Evolutionary conservation across 768 basidiomycete species (phyloP).

Genomic region (Crassisporium funariophilum): DNA sequence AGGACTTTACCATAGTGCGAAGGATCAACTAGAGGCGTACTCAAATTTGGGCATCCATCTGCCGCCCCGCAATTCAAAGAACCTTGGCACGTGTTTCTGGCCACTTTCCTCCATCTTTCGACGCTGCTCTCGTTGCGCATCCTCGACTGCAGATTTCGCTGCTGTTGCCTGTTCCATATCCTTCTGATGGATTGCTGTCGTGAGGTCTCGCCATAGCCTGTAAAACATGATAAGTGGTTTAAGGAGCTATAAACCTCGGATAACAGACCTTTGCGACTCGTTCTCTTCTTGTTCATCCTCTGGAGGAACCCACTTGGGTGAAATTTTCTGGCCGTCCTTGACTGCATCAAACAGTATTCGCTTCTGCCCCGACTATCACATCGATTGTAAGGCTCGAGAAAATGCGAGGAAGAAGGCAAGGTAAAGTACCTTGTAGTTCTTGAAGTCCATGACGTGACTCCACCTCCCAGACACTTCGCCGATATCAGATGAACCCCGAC

Average conservation of each 20-base stretch:
- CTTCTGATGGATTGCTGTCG: constrained; percentile 78
- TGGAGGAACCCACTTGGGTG: constrained; percentile 82
- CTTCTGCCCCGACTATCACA: constrained; percentile 61
- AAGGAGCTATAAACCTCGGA: background rate
- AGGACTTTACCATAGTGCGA: constrained; percentile 4
- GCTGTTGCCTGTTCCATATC: constrained; percentile 95
- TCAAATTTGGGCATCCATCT: constrained; percentile 81
- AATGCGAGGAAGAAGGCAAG: background rate
- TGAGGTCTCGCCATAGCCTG: constrained; percentile 83
- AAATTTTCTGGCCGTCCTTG: constrained; percentile 72
- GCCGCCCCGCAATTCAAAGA: constrained; percentile 76
- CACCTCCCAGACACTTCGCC: constrained; percentile 92
- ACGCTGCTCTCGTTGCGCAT: constrained; percentile 83
- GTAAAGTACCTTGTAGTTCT: constrained; percentile 51
- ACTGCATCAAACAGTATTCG: constrained; percentile 83
- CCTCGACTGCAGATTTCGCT: constrained; percentile 89
- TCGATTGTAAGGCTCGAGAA: background rate
- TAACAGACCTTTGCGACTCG: constrained; percentile 79
- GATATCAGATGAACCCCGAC: constrained; percentile 59
- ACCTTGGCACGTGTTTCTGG: constrained; percentile 69
- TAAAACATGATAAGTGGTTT: background rate
- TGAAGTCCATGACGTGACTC: constrained; percentile 89
- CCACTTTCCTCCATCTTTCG: constrained; percentile 75
- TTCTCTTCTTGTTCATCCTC: constrained; percentile 87
- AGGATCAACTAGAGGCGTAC: constrained; percentile 42